Percentiles rank a stretch among this genome's conserved stretches.
phyloP scores from a whole-genome alignment of 1,284 basidiomycete genomes.

The Apiotrichum gracile region DNA sequence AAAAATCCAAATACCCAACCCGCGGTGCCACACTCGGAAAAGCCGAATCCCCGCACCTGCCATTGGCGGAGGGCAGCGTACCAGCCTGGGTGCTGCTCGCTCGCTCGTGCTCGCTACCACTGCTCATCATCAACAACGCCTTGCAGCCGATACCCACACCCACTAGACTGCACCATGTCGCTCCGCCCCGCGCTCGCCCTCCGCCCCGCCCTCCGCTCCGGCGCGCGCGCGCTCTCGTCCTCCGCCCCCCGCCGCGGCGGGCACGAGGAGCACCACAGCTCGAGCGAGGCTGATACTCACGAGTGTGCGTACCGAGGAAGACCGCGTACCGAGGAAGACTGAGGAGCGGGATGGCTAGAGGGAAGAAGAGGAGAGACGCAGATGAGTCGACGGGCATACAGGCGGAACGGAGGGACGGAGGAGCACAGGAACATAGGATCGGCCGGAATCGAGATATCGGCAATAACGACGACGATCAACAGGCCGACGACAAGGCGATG shows the following conservation, averaged over 20 bases:
- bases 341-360: neutral
- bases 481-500: too few species aligned
- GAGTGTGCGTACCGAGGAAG: slow-evolving; percentile 25
- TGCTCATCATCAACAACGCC: neutral
- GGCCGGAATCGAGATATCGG: too few species aligned
- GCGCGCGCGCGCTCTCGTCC: slow-evolving; percentile 11
- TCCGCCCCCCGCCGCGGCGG: slow-evolving; percentile 20
- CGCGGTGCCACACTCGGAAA: too few species aligned
- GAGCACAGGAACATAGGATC: too few species aligned
- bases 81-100: too few species aligned
- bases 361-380: neutral
- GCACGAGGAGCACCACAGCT: slow-evolving; percentile 11
- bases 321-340: too few species aligned
- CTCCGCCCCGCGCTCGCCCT: slow-evolving; percentile 15
- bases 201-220: slow-evolving; percentile 3
- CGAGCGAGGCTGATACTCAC: slow-evolving; percentile 20
- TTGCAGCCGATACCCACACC: neutral
- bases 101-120: neutral
- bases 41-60: too few species aligned
- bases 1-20: too few species aligned
- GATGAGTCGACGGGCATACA: too few species aligned
- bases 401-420: too few species aligned
- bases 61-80: too few species aligned
- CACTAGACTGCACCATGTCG: slow-evolving; percentile 4
- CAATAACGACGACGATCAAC: too few species aligned